Evolutionary conservation across 75 land plant genomes (phyloP), one percentile per base, ranked within the genome.

Genomic region (Selaginella moellendorffii): DNA sequence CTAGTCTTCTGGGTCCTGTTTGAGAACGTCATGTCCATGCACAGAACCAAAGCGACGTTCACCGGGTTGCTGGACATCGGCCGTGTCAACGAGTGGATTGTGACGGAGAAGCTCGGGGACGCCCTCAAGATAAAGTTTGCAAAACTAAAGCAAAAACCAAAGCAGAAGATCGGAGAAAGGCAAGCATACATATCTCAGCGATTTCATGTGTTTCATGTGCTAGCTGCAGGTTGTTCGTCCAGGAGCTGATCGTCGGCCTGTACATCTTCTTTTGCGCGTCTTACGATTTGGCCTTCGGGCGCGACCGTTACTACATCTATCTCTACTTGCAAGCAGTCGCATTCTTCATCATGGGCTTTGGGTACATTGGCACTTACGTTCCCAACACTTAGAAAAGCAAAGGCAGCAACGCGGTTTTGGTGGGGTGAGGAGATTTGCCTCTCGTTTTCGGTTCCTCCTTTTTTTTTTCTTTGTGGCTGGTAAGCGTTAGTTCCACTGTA

Each of bases 1-100:
- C 53, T 88, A 21, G 86, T 88, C 22, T 91, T 91, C 73, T 91
- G 97, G 97, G 87, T 91, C 65, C 83, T 91, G 28, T 91, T 91
- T 29, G 97, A 91, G 69, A 91, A 91, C 52, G 97, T 91, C 27
- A 91, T 91, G 97, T 80, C 97, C 0, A 56, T 91, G 64, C 97
- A 91, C 63, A 66, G 93, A 23, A 88, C 97, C 19, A 91, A 85
- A 58, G 97, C 95, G 0, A 91, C 97, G 9, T 68, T 91, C 28
- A 79, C 86, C 18, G 97, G 97, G 2, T 65, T 91, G 29, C 63
- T 91, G 0, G 97, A 91, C 62, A 75, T 74, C 17, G 82, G 82
- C 0, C 70, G 88, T 25, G 97, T 88, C 25, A 91, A 88, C 25
- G 97, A 91, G 71, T 91, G 97, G 97, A 75, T 91, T 36, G 97